Percentiles rank a stretch among this genome's conserved stretches.
Conservation (phyloP, 2,329 filamentous ascomycete genomes). For the Helotiales sp. region DNA sequence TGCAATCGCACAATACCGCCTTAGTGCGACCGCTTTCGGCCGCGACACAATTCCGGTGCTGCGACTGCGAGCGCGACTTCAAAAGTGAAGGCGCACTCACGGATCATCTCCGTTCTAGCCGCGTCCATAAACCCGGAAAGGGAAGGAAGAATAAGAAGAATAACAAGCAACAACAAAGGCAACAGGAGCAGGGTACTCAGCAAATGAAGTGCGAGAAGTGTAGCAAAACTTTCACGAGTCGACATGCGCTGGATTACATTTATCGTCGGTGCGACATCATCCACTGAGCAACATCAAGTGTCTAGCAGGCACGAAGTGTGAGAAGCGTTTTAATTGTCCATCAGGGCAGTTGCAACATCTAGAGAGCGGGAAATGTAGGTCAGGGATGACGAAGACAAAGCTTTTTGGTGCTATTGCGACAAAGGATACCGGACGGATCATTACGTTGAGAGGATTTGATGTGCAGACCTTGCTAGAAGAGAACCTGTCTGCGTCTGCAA, state of each 20-base stretch:
- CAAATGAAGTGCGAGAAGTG: slow-evolving; percentile 23
- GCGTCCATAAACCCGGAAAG: background rate
- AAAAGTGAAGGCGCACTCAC: slow-evolving; percentile 23
- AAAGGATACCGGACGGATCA: slow-evolving; percentile 16
- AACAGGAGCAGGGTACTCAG: slow-evolving; percentile 20
- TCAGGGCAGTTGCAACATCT: slow-evolving; percentile 26
- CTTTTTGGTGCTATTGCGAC: slow-evolving; percentile 14
- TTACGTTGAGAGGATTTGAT: slow-evolving; percentile 17
- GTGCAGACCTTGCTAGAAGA: slow-evolving; percentile 1
- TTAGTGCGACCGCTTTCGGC: slow-evolving; percentile 10
- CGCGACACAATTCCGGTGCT: slow-evolving; percentile 25
- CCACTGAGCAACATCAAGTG: slow-evolving; percentile 24
- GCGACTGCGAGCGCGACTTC: slow-evolving; percentile 31
- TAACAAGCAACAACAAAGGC: slow-evolving; percentile 18
- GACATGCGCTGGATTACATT: slow-evolving; percentile 19
- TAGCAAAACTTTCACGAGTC: slow-evolving; percentile 26
- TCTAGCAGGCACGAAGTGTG: slow-evolving; percentile 20
- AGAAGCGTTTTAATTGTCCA: slow-evolving; percentile 23
- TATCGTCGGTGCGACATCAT: slow-evolving; percentile 22
- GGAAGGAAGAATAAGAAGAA: slow-evolving; percentile 4
- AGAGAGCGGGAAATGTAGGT: slow-evolving; percentile 25
- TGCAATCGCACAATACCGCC: slow-evolving; percentile 19
- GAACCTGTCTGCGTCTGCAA: slow-evolving; percentile 6
- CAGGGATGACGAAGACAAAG: slow-evolving; percentile 24
- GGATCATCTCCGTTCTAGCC: slow-evolving; percentile 22